Evolutionary conservation across 139 green algal species (phyloP), one percentile per base, ranked within the genome.

Genomic region (Chlorella sp.): DNA sequence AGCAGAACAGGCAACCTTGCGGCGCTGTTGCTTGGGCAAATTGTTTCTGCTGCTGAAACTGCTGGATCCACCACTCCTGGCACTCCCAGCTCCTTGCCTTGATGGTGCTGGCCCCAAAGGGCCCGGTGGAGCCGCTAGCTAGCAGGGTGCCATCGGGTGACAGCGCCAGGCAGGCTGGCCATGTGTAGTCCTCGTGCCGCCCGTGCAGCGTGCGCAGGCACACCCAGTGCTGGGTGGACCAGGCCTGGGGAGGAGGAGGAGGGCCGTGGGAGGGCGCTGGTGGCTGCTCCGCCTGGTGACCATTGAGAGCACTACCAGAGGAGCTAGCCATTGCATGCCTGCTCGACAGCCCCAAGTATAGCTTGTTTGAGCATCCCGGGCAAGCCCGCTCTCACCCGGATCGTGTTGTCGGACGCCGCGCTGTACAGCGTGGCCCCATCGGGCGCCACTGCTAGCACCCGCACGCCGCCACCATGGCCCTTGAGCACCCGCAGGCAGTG

Each of bases 191-290:
- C 18, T 87, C 81, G 26, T 90, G 86, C 60, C 86, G 47, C 32
- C 86, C 86, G 57, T 87, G 86, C 81, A 90, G 62, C 16, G 69
- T 75, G 56, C 86, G 74, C 86, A 90, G 65, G 85, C 86, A 90
- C 74, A 90, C 56, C 86, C 86, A 90, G 38, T 73, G 73, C 26
- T 57, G n/a, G 39, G 39, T 82, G 57, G 44, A 74, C 86, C 86
- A 90, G 25, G 83, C 78, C 78, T 84, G 76, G 51, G 25, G 15
- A 30, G 11, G 55, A 23, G 30, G 36, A 39, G 32, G 6, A 32
- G 62, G 47, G 64, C 28, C n/a, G 64, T 16, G n/a, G 12, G 63
- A 26, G 12, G 63, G 63, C 44, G 11, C 7, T 11, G 11, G 44
- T 7, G 44, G 44, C n/a, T n/a, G n/a, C n/a, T n/a, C n/a, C n/a